Base-by-base conservation (phyloP, 441 rosid species). In the Pelargonium fulgidum region DNA sequence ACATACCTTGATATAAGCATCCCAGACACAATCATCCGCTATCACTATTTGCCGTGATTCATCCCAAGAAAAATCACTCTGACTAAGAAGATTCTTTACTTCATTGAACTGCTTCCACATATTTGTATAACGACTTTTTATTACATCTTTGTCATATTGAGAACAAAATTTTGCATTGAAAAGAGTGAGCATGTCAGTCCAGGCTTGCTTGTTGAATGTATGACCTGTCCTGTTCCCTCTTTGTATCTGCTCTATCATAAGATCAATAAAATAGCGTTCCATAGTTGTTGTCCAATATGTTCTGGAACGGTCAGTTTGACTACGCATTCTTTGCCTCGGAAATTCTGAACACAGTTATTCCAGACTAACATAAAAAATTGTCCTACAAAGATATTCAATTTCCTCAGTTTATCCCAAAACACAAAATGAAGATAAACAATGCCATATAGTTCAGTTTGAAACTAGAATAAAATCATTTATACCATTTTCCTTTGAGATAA, bases 251-350 rank as follows among this genome's bases (percentile, higher is more conserved):
- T 90, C 98, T 61, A 93, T 65, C 96, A 90, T 89, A 41, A 93
- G 93, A 72, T 92, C 92, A 63, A 92, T 82, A 73, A 92, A 90
- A 80, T 82, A 92, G 0, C 95, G 89, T 72, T 92, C 97, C 98
- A 89, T 93, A n/a, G 85, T 68, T 0, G 85, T 96, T 0, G 96
- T 87, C 97, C 98, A 90, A 68, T 86, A 90, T 64, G 90, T 87
- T 80, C 96, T 86, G 0, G 91, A 84, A 44, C 96, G 88, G 19
- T 87, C 97, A 14, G 72, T 50, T 72, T 87, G 88, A 76, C 67
- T 20, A 68, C 82, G 77, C 92, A 89, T 89, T 64, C 42, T 48
- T 70, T 68, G 79, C 16, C 79, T 59, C 16, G 42, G 7, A 66
- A 47, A 65, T 56, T 10, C 24, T 20, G 22, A 19, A 17, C 10